Evolutionary conservation across 2,329 filamentous ascomycete species (phyloP).

Genomic region (Trichoderma brevicompactum): DNA sequence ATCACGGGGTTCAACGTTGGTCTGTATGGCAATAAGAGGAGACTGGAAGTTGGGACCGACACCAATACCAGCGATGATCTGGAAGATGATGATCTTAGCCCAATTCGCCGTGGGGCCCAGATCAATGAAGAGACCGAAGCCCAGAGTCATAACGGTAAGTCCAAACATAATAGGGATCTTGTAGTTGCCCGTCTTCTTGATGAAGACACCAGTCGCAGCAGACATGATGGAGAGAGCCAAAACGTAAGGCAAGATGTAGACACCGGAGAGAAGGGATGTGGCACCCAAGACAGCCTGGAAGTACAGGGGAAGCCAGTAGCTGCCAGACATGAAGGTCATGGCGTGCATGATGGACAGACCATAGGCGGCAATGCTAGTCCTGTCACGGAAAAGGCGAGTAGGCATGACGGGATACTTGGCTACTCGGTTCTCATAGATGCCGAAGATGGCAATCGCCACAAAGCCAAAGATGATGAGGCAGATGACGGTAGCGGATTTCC

Average conservation of each 20-base stretch:
- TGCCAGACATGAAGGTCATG: conserved; percentile 75
- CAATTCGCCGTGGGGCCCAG: conserved; percentile 61
- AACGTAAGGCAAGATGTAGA: conserved; percentile 74
- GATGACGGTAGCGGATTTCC: conserved; percentile 74
- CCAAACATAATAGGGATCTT: conserved; percentile 63
- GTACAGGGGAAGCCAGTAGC: conserved; percentile 84
- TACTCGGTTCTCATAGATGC: conserved; percentile 72
- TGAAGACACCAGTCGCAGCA: conserved; percentile 58
- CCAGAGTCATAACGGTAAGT: conserved; percentile 63
- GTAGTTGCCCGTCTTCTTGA: conserved; percentile 69
- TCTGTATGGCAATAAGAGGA: conserved; percentile 70
- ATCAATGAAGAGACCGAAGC: conserved; percentile 66
- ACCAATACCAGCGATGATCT: conserved; percentile 66
- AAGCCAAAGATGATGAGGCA: conserved; percentile 77
- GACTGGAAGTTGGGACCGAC: conserved; percentile 72
- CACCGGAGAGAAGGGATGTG: conserved; percentile 70
- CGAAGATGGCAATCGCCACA: conserved; percentile 66
- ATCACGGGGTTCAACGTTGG: conserved; percentile 62
- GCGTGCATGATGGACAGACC: conserved; percentile 73
- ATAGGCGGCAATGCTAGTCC: conserved; percentile 69
- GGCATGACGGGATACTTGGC: conserved; percentile 82
- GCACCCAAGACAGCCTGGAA: conserved; percentile 76
- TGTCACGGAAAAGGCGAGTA: conserved; percentile 67
- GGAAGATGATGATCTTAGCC: conserved; percentile 62
- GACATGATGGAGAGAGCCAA: conserved; percentile 69